A percentile compares a stretch with the other conserved stretches of the same genome.
Evolutionary conservation across 116 monocot genomes (phyloP).

Genomic region (Dioscorea cayenensis): DNA sequence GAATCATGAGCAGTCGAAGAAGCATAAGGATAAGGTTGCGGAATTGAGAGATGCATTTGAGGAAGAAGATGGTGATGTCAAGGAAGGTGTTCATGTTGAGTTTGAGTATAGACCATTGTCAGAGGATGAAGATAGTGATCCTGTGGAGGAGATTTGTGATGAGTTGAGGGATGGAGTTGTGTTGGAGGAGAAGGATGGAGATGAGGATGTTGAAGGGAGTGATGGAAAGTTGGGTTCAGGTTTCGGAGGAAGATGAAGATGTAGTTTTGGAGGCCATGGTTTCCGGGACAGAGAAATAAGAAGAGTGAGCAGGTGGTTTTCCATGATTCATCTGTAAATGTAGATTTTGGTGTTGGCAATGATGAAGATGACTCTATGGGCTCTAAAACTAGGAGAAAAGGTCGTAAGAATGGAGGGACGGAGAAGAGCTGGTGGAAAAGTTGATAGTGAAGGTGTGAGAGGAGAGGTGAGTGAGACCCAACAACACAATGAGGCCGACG

Average conservation of each 20-base stretch:
- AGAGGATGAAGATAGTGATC: conserved; percentile 13
- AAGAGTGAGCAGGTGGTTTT: conserved; percentile 8
- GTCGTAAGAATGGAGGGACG: conserved; percentile 28
- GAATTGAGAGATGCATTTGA: conserved; percentile 52
- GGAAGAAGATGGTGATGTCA: conserved; percentile 45
- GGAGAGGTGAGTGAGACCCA: conserved; percentile 5
- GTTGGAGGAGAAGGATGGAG: conserved; percentile 16
- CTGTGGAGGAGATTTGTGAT: conserved; percentile 26
- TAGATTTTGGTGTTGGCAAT: conserved; percentile 9
- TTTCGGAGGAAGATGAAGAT: conserved; percentile 26
- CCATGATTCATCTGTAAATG: conserved; percentile 5
- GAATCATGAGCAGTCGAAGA: conserved; percentile 99
- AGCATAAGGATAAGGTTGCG: conserved; percentile 76
- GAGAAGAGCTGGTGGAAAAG: conserved; percentile 9
- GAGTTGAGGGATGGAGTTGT: conserved; percentile 25
- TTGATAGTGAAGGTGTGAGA: conserved; percentile 7
- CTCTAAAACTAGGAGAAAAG: conserved; percentile 20
- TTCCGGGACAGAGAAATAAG: conserved; percentile 39
- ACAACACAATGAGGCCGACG: conserved; percentile 11
- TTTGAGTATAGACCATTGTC: conserved; percentile 15
- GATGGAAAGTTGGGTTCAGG: conserved; percentile 2
- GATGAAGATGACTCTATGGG: conserved; percentile 20
- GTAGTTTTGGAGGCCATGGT: conserved; percentile 64
- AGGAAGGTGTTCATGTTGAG: conserved; percentile 12
- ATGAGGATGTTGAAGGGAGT: neutral